phyloP scores from a whole-genome alignment of 306 rosid species.

The Ormosia semicastrata region DNA sequence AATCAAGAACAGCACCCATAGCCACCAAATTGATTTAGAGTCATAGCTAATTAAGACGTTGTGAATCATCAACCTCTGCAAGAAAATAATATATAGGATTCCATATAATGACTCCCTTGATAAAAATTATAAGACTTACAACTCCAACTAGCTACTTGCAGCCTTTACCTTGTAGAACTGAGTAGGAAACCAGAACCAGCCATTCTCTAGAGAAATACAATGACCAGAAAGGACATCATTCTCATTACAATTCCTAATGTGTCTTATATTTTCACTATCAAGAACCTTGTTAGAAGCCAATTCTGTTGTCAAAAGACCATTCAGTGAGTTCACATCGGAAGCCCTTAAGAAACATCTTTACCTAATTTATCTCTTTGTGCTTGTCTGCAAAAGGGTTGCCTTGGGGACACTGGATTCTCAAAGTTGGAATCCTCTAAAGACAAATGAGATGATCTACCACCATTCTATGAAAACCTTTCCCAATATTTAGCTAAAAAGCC shows the following conservation, averaged over 20 bases:
- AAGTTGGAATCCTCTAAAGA: slow-evolving; percentile 43
- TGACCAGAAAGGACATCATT: slow-evolving; percentile 41
- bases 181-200: too few relatives aligned
- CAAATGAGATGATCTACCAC: slow-evolving; percentile 31
- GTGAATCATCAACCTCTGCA: too few relatives aligned
- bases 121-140: too few relatives aligned
- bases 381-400: slow-evolving; percentile 16
- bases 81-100: too few relatives aligned
- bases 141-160: too few relatives aligned
- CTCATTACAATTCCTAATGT: slow-evolving; percentile 9
- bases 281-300: slow-evolving; percentile 36
- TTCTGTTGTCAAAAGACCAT: slow-evolving; percentile 32
- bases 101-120: too few relatives aligned
- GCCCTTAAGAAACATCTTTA: slow-evolving; percentile 25
- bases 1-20: too few relatives aligned
- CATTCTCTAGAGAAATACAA: too few relatives aligned
- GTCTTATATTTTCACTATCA: slow-evolving; percentile 26
- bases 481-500: slow-evolving; percentile 71
- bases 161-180: too few relatives aligned
- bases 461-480: slow-evolving; percentile 40
- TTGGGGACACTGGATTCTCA: slow-evolving; percentile 35
- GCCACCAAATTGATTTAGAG: too few relatives aligned
- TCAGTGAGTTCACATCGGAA: slow-evolving; percentile 28
- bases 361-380: slow-evolving; percentile 1
- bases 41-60: too few relatives aligned